Evolutionary conservation across 305 asterid genomes (phyloP).

Genomic region (Fraxinus sp.): DNA sequence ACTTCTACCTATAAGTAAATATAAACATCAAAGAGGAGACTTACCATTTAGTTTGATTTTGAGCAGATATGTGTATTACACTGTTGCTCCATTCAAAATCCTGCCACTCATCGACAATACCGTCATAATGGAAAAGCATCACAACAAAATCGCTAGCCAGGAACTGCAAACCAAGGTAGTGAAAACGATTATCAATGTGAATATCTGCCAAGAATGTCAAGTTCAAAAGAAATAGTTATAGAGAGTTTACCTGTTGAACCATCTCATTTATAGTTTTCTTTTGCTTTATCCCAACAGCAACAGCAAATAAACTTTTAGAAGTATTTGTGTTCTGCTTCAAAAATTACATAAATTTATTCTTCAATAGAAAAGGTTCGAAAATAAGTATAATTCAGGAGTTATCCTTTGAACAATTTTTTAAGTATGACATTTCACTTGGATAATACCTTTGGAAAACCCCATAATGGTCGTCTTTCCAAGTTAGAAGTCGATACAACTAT

Average conservation of each 20-base stretch:
- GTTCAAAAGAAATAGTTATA: background rate
- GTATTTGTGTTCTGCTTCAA: conserved; percentile 39
- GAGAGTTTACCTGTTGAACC: conserved; percentile 55
- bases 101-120: conserved; percentile 72
- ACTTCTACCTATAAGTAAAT: background rate
- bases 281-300: conserved; percentile 79
- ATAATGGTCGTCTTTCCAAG: conserved; percentile 69
- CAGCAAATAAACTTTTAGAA: conserved; percentile 56
- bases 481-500: conserved; percentile 61
- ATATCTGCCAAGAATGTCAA: background rate
- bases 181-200: background rate
- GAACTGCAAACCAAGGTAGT: conserved; percentile 47
- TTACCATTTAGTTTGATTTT: conserved; percentile 91
- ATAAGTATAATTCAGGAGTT: background rate
- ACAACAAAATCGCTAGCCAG: conserved; percentile 60
- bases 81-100: conserved; percentile 59
- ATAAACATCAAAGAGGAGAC: background rate
- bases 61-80: conserved; percentile 67
- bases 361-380: background rate
- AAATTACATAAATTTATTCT: background rate
- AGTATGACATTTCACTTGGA: background rate
- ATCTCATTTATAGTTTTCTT: conserved; percentile 57
- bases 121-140: conserved; percentile 93
- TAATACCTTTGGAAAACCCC: conserved; percentile 76
- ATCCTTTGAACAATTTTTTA: background rate